phyloP scores from a whole-genome alignment of 352 stramenopile genomes.

The Phytophthora ohioensis region DNA sequence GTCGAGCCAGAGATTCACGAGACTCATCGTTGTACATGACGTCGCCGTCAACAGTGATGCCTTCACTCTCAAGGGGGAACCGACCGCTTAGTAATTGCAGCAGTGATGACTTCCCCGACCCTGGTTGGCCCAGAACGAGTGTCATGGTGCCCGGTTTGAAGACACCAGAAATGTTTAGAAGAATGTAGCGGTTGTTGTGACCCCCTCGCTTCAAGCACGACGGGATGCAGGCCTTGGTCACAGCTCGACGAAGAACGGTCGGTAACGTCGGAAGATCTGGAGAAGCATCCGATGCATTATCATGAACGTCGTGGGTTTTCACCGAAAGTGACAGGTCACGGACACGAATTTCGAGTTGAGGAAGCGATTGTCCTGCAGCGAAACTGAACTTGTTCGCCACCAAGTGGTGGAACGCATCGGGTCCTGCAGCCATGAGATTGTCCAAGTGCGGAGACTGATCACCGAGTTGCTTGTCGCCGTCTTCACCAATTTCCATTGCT shows the following conservation, averaged over 20 bases:
- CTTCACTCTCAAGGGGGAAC: conserved; percentile 39
- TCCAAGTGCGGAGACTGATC: background rate
- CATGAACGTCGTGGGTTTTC: conserved; percentile 13
- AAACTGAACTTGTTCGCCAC: conserved; percentile 41
- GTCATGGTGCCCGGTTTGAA: conserved; percentile 60
- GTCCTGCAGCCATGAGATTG: conserved; percentile 38
- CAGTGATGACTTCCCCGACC: conserved; percentile 58
- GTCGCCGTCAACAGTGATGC: conserved; percentile 36
- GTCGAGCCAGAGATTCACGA: conserved; percentile 23
- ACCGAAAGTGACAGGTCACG: conserved; percentile 45
- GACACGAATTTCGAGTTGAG: conserved; percentile 53
- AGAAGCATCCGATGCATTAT: background rate
- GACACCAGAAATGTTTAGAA: conserved; percentile 45
- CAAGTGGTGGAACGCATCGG: conserved; percentile 44
- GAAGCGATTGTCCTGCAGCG: conserved; percentile 41
- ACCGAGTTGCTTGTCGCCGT: conserved; percentile 7
- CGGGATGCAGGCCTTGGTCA: conserved; percentile 20
- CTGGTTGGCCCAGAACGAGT: conserved; percentile 53
- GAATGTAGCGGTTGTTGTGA: conserved; percentile 38
- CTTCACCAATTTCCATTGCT: conserved; percentile 22
- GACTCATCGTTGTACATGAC: conserved; percentile 48
- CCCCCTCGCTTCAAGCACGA: conserved; percentile 12
- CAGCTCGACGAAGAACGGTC: conserved; percentile 23
- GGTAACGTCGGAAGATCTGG: conserved; percentile 49
- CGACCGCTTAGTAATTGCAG: conserved; percentile 52